A percentile compares a stretch with the other conserved stretches of the same genome.
These are phyloP conservation scores for Cenchrus fungigraminus DNA, from an alignment of 176 grass and related monocot genomes.

Conservation along the genomic window DNA sequence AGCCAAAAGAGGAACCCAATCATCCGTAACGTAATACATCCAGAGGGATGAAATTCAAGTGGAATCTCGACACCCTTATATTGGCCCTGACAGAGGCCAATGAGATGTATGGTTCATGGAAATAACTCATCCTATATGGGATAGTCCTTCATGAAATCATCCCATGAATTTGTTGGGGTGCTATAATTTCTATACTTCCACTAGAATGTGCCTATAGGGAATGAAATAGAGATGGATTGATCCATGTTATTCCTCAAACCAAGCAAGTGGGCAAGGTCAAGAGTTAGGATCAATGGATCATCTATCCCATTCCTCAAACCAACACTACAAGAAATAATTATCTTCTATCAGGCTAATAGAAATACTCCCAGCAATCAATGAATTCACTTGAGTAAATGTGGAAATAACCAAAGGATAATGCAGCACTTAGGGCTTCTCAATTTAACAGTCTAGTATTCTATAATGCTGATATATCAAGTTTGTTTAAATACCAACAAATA, in stretches of 20 bases:
- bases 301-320: neutral
- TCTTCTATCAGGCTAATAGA: neutral
- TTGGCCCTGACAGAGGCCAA: neutral
- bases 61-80: slow-evolving; percentile 4
- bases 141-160: neutral
- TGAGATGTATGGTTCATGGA: neutral
- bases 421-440: neutral
- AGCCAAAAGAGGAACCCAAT: neutral
- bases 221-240: neutral
- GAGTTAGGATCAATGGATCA: neutral
- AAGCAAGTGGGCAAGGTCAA: neutral
- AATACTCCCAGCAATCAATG: neutral
- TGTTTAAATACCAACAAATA: neutral
- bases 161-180: neutral
- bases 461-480: neutral
- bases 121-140: neutral
- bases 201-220: slow-evolving; percentile 1
- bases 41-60: neutral
- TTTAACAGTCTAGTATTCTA: neutral
- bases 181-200: neutral
- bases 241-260: neutral
- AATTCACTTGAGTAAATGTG: neutral
- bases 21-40: neutral
- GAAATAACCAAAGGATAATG: neutral
- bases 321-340: neutral